A percentile compares a stretch with the other conserved stretches of the same genome.
Conservation (phyloP, 345 rosid species). For the Eucalyptus decipiens region DNA sequence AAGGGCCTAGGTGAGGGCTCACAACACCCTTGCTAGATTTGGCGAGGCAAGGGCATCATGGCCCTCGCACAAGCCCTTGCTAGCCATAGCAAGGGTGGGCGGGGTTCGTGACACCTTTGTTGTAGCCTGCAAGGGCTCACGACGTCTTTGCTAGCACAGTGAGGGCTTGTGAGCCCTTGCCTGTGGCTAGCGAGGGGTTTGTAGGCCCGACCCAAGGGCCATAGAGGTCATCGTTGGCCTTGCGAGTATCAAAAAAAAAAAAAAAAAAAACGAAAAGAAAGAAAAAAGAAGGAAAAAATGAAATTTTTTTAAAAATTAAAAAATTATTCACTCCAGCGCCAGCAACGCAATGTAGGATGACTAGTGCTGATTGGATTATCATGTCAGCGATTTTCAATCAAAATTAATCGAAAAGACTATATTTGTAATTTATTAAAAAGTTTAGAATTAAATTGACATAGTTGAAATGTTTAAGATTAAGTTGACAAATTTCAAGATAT, state of each 20-base stretch:
- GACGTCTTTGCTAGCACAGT: fast-evolving
- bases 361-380: fast-evolving
- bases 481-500: too few species aligned
- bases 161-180: background rate
- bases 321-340: fast-evolving
- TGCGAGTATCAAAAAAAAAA: too few species aligned
- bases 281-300: too few species aligned
- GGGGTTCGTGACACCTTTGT: background rate
- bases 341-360: fast-evolving
- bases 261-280: fast-evolving
- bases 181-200: fast-evolving
- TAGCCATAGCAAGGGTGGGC: background rate
- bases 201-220: fast-evolving
- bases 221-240: background rate
- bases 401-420: too few species aligned
- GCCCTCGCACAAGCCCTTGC: background rate
- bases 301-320: too few species aligned
- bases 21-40: background rate
- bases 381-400: fast-evolving
- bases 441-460: too few species aligned
- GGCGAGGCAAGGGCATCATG: background rate
- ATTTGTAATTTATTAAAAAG: too few species aligned
- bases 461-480: too few species aligned
- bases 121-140: fast-evolving
- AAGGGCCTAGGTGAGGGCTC: background rate